phyloP scores from a whole-genome alignment of 1,284 basidiomycete species.

The Ustilago lituana region DNA sequence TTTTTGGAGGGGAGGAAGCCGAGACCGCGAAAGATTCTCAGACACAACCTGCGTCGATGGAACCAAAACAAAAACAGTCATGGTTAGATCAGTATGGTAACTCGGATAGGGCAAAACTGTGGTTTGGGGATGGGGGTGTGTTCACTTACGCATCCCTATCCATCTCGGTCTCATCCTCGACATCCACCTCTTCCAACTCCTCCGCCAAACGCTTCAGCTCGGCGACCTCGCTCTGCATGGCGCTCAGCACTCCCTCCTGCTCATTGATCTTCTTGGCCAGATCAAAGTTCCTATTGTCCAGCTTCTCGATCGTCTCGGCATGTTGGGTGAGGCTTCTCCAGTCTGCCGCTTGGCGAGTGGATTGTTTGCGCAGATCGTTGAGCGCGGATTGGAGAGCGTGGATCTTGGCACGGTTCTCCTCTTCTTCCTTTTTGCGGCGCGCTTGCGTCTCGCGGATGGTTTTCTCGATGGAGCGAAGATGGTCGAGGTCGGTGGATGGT shows the following conservation, averaged over 20 bases:
- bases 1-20: constrained; percentile 52
- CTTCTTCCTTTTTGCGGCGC: constrained; percentile 15
- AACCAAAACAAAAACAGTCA: not conserved
- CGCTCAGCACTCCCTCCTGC: constrained; percentile 42
- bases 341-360: constrained; percentile 51
- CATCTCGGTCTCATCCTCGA: constrained; percentile 52
- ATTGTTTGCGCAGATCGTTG: constrained; percentile 42
- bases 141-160: constrained; percentile 55
- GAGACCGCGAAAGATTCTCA: constrained; percentile 52
- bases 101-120: too few species aligned
- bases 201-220: constrained; percentile 42
- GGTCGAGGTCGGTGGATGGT: constrained; percentile 39
- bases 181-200: constrained; percentile 49
- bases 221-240: constrained; percentile 48
- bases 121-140: not conserved
- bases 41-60: constrained; percentile 21
- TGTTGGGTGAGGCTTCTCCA: constrained; percentile 51
- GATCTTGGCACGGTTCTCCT: constrained; percentile 41
- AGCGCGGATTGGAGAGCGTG: constrained; percentile 40
- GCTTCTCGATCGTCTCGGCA: constrained; percentile 39
- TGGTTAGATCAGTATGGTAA: too few species aligned
- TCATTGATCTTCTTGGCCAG: constrained; percentile 61
- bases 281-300: constrained; percentile 60
- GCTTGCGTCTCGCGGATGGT: constrained; percentile 42
- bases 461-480: constrained; percentile 37